phyloP scores from a whole-genome alignment of 129 eudicot species.

The Chrysanthemum lavandulifolium region DNA sequence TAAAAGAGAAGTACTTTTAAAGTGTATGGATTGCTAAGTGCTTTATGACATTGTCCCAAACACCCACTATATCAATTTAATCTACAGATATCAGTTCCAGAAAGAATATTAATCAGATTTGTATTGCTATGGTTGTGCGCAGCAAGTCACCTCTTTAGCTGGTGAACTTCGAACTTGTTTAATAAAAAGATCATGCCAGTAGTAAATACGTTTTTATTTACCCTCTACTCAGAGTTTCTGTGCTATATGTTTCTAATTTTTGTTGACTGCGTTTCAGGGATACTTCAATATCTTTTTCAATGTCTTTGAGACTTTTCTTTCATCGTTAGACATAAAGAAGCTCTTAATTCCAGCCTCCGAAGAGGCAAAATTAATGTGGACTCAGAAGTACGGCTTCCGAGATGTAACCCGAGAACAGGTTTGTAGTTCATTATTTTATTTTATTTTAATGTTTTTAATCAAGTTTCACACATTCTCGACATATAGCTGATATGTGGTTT shows the following conservation, averaged over 20 bases:
- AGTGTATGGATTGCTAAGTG: too few relatives aligned
- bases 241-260: neutral
- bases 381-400: constrained; percentile 50
- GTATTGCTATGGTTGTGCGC: neutral
- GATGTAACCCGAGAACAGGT: constrained; percentile 47
- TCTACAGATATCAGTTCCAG: neutral
- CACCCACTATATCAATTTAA: neutral
- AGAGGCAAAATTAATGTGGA: constrained; percentile 70
- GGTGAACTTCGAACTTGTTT: too few relatives aligned
- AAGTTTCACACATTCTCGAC: constrained; percentile 1
- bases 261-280: constrained; percentile 46
- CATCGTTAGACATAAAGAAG: constrained; percentile 46
- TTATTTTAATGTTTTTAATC: neutral
- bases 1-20: too few relatives aligned
- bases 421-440: neutral
- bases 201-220: too few relatives aligned
- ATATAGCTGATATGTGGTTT: constrained; percentile 2
- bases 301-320: constrained; percentile 67
- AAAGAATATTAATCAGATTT: neutral
- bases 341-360: constrained; percentile 82
- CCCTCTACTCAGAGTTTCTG: too few relatives aligned
- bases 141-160: too few relatives aligned
- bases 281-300: constrained; percentile 59
- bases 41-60: too few relatives aligned
- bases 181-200: too few relatives aligned